These are phyloP conservation scores for Sclerotinia trifoliorum DNA, from an alignment of 2,329 filamentous ascomycete genomes.

Conservation along the genomic window DNA sequence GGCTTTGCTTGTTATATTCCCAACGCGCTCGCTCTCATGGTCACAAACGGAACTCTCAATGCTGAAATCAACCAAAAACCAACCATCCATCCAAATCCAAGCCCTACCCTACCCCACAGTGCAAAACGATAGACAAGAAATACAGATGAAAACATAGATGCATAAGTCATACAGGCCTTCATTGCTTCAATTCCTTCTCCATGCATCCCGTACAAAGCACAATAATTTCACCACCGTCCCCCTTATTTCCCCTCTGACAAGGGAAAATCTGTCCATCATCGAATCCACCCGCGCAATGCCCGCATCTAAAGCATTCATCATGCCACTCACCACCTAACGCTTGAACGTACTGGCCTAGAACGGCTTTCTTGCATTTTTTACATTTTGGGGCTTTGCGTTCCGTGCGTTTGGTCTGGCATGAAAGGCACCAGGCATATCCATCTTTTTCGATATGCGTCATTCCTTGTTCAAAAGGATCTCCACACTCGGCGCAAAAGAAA, in stretches of 20 bases:
- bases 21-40: constrained; percentile 9
- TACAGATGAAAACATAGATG: neutral
- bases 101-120: neutral
- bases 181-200: constrained; percentile 56
- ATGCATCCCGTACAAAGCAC: constrained; percentile 63
- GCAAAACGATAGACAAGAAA: constrained; percentile 8
- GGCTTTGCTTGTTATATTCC: constrained; percentile 5
- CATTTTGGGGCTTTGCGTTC: constrained; percentile 88
- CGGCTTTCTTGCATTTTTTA: constrained; percentile 76
- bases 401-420: constrained; percentile 88
- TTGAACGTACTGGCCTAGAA: constrained; percentile 85
- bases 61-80: neutral
- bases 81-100: neutral
- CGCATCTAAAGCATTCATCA: constrained; percentile 84
- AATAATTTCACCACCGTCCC: constrained; percentile 50
- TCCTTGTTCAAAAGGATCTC: constrained; percentile 80
- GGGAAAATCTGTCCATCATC: constrained; percentile 66
- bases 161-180: constrained; percentile 8
- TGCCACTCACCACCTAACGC: constrained; percentile 94
- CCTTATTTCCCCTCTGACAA: constrained; percentile 39
- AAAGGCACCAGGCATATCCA: constrained; percentile 94
- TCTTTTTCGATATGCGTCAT: constrained; percentile 86
- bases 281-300: constrained; percentile 58
- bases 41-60: neutral
- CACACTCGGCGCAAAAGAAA: constrained; percentile 98